Evolutionary conservation across 805 yeast species (phyloP).

Genomic region (Zygosaccharomyces bisporus): DNA sequence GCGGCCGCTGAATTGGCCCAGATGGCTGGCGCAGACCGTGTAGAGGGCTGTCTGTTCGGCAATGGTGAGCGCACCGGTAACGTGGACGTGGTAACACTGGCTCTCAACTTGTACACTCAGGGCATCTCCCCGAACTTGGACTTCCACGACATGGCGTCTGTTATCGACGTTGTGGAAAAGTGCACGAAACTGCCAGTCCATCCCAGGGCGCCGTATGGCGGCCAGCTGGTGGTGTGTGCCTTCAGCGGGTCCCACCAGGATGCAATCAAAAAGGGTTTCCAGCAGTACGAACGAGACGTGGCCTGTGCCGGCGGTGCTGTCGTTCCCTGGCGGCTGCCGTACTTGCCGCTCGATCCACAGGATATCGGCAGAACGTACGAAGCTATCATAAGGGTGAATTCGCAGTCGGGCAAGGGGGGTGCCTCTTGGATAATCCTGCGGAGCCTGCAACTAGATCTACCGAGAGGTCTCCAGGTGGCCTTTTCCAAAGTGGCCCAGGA

Average conservation of each 20-base stretch:
- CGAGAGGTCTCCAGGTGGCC: constrained; percentile 64
- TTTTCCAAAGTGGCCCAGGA: constrained; percentile 63
- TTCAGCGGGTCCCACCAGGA: constrained; percentile 73
- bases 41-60: constrained; percentile 79
- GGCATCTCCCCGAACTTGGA: constrained; percentile 71
- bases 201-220: constrained; percentile 78
- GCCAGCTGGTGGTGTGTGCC: constrained; percentile 73
- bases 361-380: constrained; percentile 78
- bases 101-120: constrained; percentile 72
- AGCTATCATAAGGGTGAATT: constrained; percentile 78
- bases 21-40: constrained; percentile 79
- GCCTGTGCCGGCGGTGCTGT: constrained; percentile 48
- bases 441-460: constrained; percentile 67
- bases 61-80: constrained; percentile 86
- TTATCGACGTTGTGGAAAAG: constrained; percentile 66
- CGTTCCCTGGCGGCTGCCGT: constrained; percentile 64
- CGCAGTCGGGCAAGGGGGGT: constrained; percentile 87
- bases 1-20: constrained; percentile 77
- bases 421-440: constrained; percentile 78
- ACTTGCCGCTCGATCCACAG: constrained; percentile 75
- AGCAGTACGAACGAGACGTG: constrained; percentile 40
- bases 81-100: constrained; percentile 72
- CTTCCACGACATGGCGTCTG: constrained; percentile 61
- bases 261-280: constrained; percentile 64
- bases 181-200: constrained; percentile 74